Evolutionary conservation across 352 stramenopile species (phyloP), one percentile per base, ranked within the genome.

Genomic region (Phytophthora vignae): DNA sequence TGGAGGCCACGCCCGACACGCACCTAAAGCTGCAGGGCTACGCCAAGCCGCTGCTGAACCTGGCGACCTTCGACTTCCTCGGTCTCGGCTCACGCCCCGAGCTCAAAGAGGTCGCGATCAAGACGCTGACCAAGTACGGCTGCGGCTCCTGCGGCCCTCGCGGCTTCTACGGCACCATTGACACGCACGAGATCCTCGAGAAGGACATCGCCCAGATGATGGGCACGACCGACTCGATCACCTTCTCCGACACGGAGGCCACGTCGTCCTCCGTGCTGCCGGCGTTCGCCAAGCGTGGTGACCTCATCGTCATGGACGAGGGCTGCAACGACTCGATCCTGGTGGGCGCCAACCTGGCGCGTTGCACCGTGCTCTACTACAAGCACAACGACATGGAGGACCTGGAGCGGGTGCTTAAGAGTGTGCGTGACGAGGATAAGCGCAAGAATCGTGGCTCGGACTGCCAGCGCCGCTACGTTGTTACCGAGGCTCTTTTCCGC

Each of bases 91-190:
- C 74, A 25, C 87, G 88, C 21, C 73, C 78, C 17, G 87, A 95
- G 63, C 79, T 99, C 19, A 97, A 98, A 74, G 70, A 97, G 25
- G 93, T 94, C 0, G 94, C 96, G 3, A 69, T 88, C 8, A 82
- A 93, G 36, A 90, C 97, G n/a, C 71, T 99, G 29, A 90, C 93
- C 60, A 97, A 97, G 64, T 99, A 99, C 76, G 97, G 98, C 36
- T 99, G 95, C 71, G 98, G 98, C 17, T 98, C 92, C 29, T 99
- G 98, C 69, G 98, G 98, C 36, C 98, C 98, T 15, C 92, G 98
- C 25, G 98, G 97, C 14, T 99, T 99, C 75, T 99, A 99, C 79
- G 98, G 98, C 29, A 99, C 98, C 19, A 99, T 99, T 57, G 87
- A 96, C 78, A 90, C 83, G 53, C 89, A 95, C 62, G 87, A 94